Evolutionary conservation across 495 filamentous ascomycete genomes (phyloP).

Genomic region (Penicillium daleae): DNA sequence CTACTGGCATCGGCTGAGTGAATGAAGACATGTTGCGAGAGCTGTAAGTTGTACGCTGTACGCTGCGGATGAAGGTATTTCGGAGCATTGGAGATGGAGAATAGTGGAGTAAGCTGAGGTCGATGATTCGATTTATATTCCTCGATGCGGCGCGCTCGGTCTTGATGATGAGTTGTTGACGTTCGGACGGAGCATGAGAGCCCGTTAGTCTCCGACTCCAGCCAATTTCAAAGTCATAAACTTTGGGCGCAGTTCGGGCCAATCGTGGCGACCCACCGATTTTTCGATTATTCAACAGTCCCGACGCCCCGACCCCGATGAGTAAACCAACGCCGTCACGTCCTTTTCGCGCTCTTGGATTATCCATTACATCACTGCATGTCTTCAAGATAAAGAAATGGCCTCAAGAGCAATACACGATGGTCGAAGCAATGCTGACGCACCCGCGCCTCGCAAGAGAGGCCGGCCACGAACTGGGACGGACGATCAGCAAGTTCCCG

Average conservation of each 20-base stretch:
- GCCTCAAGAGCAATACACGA: conserved; percentile 1
- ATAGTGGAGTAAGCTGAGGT: not conserved
- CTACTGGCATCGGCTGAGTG: conserved; percentile 26
- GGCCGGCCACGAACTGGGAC: conserved; percentile 33
- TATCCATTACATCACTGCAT: conserved; percentile 9
- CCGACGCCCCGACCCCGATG: conserved; percentile 20
- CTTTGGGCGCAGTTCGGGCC: not conserved
- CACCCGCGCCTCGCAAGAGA: conserved; percentile 28
- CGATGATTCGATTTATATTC: not conserved
- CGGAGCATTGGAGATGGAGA: not conserved
- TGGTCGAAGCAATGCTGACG: conserved; percentile 15
- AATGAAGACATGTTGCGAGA: conserved; percentile 27
- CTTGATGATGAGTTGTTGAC: not conserved
- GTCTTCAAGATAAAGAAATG: not conserved
- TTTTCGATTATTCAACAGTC: conserved; percentile 26
- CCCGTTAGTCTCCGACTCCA: too few species aligned
- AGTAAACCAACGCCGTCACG: conserved; percentile 14
- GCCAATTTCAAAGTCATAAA: too few species aligned
- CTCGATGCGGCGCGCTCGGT: not conserved
- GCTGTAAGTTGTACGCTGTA: conserved; percentile 25
- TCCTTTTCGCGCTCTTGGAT: conserved; percentile 1
- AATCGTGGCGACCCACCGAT: not conserved
- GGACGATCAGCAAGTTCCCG: conserved; percentile 30
- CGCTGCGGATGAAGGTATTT: not conserved
- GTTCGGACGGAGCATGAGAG: not conserved